Base-by-base conservation (phyloP, 2,329 filamentous ascomycete genomes). In the Arthrobotrys entomopaga region DNA sequence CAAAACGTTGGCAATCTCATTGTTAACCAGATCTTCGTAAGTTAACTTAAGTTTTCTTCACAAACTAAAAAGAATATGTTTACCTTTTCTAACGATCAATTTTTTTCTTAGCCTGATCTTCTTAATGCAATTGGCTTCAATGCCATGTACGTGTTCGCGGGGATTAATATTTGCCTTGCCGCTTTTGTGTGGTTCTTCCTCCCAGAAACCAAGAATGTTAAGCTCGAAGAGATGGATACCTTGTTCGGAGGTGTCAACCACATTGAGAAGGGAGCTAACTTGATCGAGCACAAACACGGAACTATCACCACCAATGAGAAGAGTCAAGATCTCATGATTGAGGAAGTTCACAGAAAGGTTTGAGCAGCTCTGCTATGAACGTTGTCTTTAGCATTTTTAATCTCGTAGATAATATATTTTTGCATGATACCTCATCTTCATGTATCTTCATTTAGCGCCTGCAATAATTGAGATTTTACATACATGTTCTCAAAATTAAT, bases 161-260 rank as follows among this genome's bases (percentile, higher is more conserved):
- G 64, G 5, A 70, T 76, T n/a, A 71, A 76, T 26, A n/a, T 76
- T 16, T 10, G 72, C 19, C 72, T 76, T 7, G 72, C 72, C 22
- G 19, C 15, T 3, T 76, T 76, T 42, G 49, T 50, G 11, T 76
- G 72, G 72, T 60, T 65, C 54, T 76, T 50, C 46, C 22, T 76
- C 13, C 72, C 72, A 38, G 72, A 76, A 54, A 76, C 72, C 24
- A 76, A 76, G 50, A 61, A 61, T 19, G 80, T 87, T 0, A 80
- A 82, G 6, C 82, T 87, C 2, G 85, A 87, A 79, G 85, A 87
- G 81, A 87, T 87, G 77, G 86, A 87, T 73, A 81, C 82, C 3
- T 81, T 86, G 54, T 87, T 87, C 65, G 86, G 85, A 54, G 85
- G 85, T n/a, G 81, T 81, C 66, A 87, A 87, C 79, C 86, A 87